Base-by-base conservation (phyloP, 345 rosid species). In the Hibiscus trionum region DNA sequence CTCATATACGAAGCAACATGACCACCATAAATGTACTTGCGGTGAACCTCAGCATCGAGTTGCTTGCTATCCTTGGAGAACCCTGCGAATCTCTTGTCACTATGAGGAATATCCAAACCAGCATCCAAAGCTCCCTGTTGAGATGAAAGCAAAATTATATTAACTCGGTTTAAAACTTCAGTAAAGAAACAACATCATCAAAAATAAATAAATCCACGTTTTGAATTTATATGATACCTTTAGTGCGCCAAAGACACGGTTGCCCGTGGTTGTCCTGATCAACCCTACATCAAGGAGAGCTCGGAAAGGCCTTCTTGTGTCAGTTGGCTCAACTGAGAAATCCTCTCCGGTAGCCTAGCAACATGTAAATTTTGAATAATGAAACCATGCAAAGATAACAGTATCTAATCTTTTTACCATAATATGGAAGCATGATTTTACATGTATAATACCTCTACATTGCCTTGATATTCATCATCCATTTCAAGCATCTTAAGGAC, bases 1-100 rank as follows among this genome's bases (percentile, higher is more conserved):
- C 75, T 88, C 95, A 93, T 89, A 86, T 90, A 93, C n/a, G 89
- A 73, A 44, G 88, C 87, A 68, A 93, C 87, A 56, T 93, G 98
- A 5, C 95, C 97, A 53, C 93, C 95, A 46, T 64, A 89, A 47
- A 93, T 81, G 75, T 93, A 90, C 81, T 89, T 93, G 81, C 84
- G 82, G 78, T 93, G 98, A 78, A 84, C 78, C 49, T 90, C 98
- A 50, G 84, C 88, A 84, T 90, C 90, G 33, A 93, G 97, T 79
- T 86, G 93, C 81, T 89, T 87, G 44, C 78, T 55, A 0, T 89
- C 91, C 83, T 86, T 89, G 7, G 80, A 78, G 71, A 90, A 93
- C 12, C 98, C 97, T 29, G 98, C 97, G 67, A 90, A 93, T 62
- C 98, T 81, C 86, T 93, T 89, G 50, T 89, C 98, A 62, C 97